Percentiles rank a stretch among this genome's conserved stretches.
Evolutionary conservation across 495 filamentous ascomycete genomes (phyloP).

Genomic region (Aspergillus campestris): DNA sequence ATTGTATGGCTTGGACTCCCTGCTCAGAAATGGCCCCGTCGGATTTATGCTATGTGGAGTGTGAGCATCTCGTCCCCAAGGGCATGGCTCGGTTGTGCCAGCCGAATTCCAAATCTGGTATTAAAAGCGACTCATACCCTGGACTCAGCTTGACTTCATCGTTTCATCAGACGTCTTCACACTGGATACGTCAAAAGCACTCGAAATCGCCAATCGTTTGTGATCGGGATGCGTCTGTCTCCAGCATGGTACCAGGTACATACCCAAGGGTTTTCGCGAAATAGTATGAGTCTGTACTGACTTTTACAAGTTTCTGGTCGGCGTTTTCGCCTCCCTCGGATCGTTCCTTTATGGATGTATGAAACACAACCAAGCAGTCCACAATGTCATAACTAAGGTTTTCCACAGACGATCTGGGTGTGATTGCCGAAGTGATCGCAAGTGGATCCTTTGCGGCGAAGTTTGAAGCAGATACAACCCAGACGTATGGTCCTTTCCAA

Average conservation of each 20-base stretch:
- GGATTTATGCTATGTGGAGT: too few species aligned
- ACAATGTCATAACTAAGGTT: constrained; percentile 8
- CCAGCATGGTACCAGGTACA: constrained; percentile 49
- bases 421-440: constrained; percentile 53
- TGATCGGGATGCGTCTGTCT: constrained; percentile 40
- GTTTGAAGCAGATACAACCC: constrained; percentile 43
- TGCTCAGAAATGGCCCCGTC: not conserved
- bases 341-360: constrained; percentile 51
- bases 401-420: constrained; percentile 40
- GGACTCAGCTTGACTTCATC: too few species aligned
- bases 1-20: not conserved
- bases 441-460: constrained; percentile 39
- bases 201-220: not conserved
- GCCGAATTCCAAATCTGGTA: too few species aligned
- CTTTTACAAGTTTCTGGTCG: constrained; percentile 45
- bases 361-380: constrained; percentile 13
- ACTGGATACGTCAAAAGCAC: not conserved
- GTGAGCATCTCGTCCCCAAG: too few species aligned
- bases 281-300: constrained; percentile 7
- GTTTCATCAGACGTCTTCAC: too few species aligned
- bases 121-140: too few species aligned
- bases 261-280: not conserved
- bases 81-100: too few species aligned
- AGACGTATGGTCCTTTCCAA: constrained; percentile 37
- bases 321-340: constrained; percentile 55